Conservation (phyloP, 257 asterid genomes). For the Eustoma russellianum region DNA sequence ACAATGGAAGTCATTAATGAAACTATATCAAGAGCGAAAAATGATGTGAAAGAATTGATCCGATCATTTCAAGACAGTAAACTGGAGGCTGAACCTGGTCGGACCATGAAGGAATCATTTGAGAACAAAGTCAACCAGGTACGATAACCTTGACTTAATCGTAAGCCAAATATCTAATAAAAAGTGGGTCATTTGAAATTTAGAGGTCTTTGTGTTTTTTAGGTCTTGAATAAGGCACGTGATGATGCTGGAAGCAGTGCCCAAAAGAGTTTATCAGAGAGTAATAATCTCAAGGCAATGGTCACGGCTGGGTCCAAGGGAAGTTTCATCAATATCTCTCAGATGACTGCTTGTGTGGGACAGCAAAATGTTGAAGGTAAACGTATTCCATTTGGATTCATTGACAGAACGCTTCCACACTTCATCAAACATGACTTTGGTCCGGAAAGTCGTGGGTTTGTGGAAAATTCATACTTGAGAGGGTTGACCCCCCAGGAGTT, state of each 20-base stretch:
- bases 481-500: constrained; percentile 98
- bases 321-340: constrained; percentile 96
- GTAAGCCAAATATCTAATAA: background rate
- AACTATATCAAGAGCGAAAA: constrained; percentile 82
- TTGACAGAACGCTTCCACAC: constrained; percentile 86
- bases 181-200: background rate
- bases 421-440: constrained; percentile 90
- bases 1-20: constrained; percentile 82
- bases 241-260: constrained; percentile 99
- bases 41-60: constrained; percentile 81
- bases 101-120: constrained; percentile 94
- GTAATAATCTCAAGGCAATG: constrained; percentile 98
- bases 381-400: constrained; percentile 95
- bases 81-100: constrained; percentile 98
- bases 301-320: constrained; percentile 99
- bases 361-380: constrained; percentile 99
- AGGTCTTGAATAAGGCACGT: constrained; percentile 99
- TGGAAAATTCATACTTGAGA: constrained; percentile 92
- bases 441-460: constrained; percentile 99
- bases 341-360: constrained; percentile 99
- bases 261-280: constrained; percentile 90
- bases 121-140: constrained; percentile 99
- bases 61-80: constrained; percentile 59
- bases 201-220: constrained; percentile 11
- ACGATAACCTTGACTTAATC: background rate